Base-by-base conservation (phyloP, 169 alveolate species). In the Plasmodium berghei region DNA sequence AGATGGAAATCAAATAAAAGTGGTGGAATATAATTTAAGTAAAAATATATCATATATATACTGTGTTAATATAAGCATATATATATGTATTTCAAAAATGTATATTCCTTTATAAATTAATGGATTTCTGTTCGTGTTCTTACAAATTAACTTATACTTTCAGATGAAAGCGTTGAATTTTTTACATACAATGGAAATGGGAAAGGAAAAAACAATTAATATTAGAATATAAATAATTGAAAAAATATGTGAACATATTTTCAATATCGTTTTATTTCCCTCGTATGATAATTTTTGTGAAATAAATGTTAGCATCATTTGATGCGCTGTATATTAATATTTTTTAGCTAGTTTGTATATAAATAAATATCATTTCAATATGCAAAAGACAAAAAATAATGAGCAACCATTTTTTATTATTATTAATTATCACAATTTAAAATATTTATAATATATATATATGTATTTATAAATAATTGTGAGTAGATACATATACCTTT, bases 91-190 rank as follows among this genome's bases (percentile, higher is more conserved):
- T 12, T 52, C 20, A 52, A 52, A 52, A 52, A 52, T 34, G 52
- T 63, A 10, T 14, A 12, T 16, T 24, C 20, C 20, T 20, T 20
- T 24, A 73, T 14, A 63, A 24, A n/a, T 14, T 10, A n/a, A 24
- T 45, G 24, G 9, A 9, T 28, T 34, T 12, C 18, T 62, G 63
- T 22, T 9, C 52, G 40, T 40, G 49, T 16, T 0, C 16, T 56
- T 26, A 18, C n/a, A 56, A 34, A 16, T 48, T 63, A 16, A n/a
- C 28, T 40, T 28, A 22, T 34, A 26, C 64, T 64, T 77, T 63
- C 72, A 77, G 89, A 77, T 45, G 89, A 58, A 67, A 77, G 66
- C 40, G 64, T 77, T 34, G 89, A 77, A 45, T 77, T 77, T 69
- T 56, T 77, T 24, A 77, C 89, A 64, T 77, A 77, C 54, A 77